Evolutionary conservation across 768 basidiomycete genomes (phyloP), one percentile per base, ranked within the genome.

Genomic region (Inosperma sp.): DNA sequence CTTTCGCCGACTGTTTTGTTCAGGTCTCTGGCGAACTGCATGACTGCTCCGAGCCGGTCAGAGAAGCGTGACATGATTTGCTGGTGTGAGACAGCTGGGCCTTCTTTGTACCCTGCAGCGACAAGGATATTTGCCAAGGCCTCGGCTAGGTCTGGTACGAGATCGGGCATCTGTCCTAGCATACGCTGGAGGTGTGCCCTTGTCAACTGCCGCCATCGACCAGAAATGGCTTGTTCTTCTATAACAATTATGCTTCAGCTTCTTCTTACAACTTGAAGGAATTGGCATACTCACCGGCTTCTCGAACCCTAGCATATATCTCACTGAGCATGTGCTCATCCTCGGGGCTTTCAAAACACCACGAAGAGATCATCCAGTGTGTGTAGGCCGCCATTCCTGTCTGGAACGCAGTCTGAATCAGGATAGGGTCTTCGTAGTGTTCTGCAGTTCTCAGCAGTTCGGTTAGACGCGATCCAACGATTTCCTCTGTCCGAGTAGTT

Each of bases 1-100:
- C 77, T 78, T 61, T 82, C 79, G 1, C 81, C 81, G 41, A 83
- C 73, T 9, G 75, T 76, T 60, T 76, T 79, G 56, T 81, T 81
- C 50, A 84, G 63, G 7, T 69, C 69, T 50, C 77, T 66, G 2
- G 81, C 77, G 5, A 71, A 60, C 17, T 71, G 68, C 29, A 76
- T 71, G 29, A 83, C 66, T 10, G 67, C 59, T 13, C 60, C 57
- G 21, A 83, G 65, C 12, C 72, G 71, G 0, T 70, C 72, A 1
- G 66, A 64, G 55, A 82, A 83, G 22, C 68, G 70, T 4, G 65
- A 58, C 7, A 66, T 62, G 42, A 82, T 64, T 6, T 68, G 65
- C 3, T 72, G 68, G 16, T 69, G 67, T 4, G 79, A 60, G 12
- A 65, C 61, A 12, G 60, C 53, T 47, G 68, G 58, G 66, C 65